phyloP scores from a whole-genome alignment of 495 filamentous ascomycete genomes.

The Elasticomyces elasticus region DNA sequence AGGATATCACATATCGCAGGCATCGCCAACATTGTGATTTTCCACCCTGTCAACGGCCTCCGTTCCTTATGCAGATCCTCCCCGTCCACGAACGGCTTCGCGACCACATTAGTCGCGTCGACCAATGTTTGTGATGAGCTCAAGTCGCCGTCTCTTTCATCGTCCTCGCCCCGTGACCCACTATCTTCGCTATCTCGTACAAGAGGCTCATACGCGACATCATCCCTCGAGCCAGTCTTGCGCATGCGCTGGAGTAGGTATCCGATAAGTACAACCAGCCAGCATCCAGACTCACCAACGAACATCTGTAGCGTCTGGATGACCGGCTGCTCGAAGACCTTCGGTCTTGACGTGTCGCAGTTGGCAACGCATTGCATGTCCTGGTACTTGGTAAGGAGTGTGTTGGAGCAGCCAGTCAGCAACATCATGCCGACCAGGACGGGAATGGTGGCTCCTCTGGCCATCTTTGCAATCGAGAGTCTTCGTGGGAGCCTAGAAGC shows the following conservation, averaged over 20 bases:
- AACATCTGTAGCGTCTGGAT: conserved; percentile 96
- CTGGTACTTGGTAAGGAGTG: conserved; percentile 92
- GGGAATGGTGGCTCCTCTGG: conserved; percentile 55
- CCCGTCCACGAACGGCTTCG: conserved; percentile 40
- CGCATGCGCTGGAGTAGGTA: conserved; percentile 52
- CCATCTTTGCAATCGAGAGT: conserved; percentile 36
- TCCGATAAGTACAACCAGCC: conserved; percentile 67
- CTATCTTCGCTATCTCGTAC: conserved; percentile 21
- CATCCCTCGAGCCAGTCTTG: conserved; percentile 10
- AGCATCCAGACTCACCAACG: conserved; percentile 83
- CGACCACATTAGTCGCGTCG: conserved; percentile 36
- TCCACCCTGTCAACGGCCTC: conserved; percentile 57
- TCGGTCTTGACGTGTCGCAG: conserved; percentile 63
- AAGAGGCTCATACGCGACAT: conserved; percentile 57
- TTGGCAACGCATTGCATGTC: conserved; percentile 93
- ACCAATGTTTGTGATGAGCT: conserved; percentile 20
- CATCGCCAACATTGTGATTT: conserved; percentile 65
- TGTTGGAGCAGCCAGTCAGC: conserved; percentile 86
- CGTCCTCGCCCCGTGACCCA: conserved; percentile 22
- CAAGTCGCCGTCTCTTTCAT: conserved; percentile 38
- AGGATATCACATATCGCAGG: conserved; percentile 90
- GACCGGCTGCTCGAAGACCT: conserved; percentile 84
- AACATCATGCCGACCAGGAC: conserved; percentile 91
- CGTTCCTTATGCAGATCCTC: conserved; percentile 29
- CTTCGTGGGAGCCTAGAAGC: too few species aligned